Evolutionary conservation across 176 grass and related monocot genomes (phyloP).

Genomic region (Musa acuminata): DNA sequence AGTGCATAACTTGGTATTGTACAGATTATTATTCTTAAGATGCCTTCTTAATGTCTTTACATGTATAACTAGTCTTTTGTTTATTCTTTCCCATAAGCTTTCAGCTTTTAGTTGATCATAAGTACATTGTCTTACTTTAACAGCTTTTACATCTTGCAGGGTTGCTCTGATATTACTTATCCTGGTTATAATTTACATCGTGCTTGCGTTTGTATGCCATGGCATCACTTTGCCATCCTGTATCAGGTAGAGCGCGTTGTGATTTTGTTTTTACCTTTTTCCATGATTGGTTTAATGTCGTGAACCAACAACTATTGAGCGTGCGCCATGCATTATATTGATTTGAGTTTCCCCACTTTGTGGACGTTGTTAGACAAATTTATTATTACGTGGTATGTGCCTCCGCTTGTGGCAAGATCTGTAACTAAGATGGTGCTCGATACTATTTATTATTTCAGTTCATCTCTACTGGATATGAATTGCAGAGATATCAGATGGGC

Average conservation of each 20-base stretch:
- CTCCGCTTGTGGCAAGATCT: not conserved
- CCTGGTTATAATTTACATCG: constrained; percentile 65
- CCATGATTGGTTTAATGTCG: not conserved
- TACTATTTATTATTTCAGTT: no score
- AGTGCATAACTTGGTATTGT: not conserved
- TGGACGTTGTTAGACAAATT: not conserved
- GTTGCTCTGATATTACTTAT: constrained; percentile 66
- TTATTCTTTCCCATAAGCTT: constrained; percentile 10
- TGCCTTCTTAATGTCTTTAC: no score
- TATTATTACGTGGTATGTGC: not conserved
- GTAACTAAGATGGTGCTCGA: not conserved
- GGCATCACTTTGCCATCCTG: constrained; percentile 81
- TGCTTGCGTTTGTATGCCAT: constrained; percentile 84
- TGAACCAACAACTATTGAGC: not conserved
- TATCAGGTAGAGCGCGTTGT: constrained; percentile 35
- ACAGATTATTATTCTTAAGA: no score
- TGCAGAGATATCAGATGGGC: no score
- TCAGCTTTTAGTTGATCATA: constrained; percentile 2
- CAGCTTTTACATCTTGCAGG: constrained; percentile 32
- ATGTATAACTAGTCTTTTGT: not conserved
- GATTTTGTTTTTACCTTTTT: not conserved
- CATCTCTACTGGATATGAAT: no score
- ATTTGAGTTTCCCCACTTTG: not conserved
- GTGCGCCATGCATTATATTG: not conserved
- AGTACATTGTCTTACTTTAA: constrained; percentile 1